These are phyloP conservation scores for Solanum bulbocastanum DNA, from an alignment of 257 asterid species.

Conservation along the genomic window DNA sequence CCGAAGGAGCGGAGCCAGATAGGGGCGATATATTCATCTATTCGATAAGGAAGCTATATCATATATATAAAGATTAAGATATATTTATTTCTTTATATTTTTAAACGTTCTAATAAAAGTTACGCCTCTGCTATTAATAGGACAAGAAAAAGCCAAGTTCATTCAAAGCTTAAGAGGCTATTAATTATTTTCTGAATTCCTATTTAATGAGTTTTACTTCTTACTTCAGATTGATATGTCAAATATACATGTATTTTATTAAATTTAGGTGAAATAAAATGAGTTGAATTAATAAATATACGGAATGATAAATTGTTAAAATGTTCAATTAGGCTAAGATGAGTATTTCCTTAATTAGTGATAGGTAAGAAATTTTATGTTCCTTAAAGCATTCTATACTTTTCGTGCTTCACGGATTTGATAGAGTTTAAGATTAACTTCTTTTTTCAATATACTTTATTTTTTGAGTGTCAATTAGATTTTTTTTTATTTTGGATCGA, in stretches of 20 bases:
- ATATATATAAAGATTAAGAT: too few relatives aligned
- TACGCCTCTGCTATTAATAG: neutral
- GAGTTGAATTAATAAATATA: too few relatives aligned
- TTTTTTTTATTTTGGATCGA: neutral
- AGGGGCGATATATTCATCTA: too few relatives aligned
- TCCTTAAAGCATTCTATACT: neutral
- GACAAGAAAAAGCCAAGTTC: neutral
- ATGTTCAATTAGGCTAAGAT: neutral
- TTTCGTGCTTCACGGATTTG: neutral
- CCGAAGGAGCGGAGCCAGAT: neutral
- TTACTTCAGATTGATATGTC: neutral
- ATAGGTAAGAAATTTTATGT: neutral
- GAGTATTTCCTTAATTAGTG: neutral
- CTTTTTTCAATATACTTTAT: neutral
- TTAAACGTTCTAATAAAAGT: neutral
- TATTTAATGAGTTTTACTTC: neutral
- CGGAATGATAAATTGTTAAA: neutral
- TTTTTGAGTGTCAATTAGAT: neutral
- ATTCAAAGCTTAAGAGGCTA: neutral
- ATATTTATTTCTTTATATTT: too few relatives aligned
- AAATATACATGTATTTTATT: too few relatives aligned
- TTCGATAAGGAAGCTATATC: neutral
- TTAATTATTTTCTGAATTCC: neutral
- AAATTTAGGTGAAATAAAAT: neutral
- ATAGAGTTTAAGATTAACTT: neutral